Base-by-base conservation (phyloP, 805 yeast species). In the Monosporozyma yasuniensis region DNA sequence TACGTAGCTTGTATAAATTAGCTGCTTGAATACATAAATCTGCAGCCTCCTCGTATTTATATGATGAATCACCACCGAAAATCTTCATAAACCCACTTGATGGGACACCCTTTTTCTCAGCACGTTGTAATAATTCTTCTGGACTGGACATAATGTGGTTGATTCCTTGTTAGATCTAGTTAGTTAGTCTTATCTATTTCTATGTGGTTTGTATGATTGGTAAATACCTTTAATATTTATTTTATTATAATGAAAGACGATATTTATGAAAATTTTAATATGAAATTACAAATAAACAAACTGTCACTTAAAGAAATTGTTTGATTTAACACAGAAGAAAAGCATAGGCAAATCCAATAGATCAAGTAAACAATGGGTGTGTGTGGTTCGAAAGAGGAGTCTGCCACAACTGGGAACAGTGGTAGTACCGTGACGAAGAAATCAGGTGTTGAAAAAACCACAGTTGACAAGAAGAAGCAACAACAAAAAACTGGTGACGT, bases 1-100 rank as follows among this genome's bases (percentile, higher is more conserved):
- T 87, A 57, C 79, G 81, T 51, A 93, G 69, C 54, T 90, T 78
- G 72, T 81, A 93, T 27, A 80, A 76, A 61, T 91, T 93, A n/a
- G 95, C 99, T 2, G 99, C 99, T 67, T 90, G 95, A 21, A 84
- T 74, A 63, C 83, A 91, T 27, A 87, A 69, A 56, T 93, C 99
- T 3, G 90, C 83, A 3, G 99, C 98, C 55, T 93, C 99, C 64
- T 93, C 99, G 48, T 72, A 78, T 53, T 87, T 77, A 54, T 77
- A 75, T 3, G 81, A 70, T 32, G 76, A 74, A 9, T 84, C 75
- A 1, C 84, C 76, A 3, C 91, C 84, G 48, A 88, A 76, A 19
- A 84, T 60, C 53, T 79, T 77, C 56, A 90, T 78, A 53, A 85
- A 76, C 4, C 96, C 95, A 28, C 81, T 72, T 43, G 83, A 77